Conservation (phyloP, 352 stramenopile genomes). For the Phytophthora brassicae region DNA sequence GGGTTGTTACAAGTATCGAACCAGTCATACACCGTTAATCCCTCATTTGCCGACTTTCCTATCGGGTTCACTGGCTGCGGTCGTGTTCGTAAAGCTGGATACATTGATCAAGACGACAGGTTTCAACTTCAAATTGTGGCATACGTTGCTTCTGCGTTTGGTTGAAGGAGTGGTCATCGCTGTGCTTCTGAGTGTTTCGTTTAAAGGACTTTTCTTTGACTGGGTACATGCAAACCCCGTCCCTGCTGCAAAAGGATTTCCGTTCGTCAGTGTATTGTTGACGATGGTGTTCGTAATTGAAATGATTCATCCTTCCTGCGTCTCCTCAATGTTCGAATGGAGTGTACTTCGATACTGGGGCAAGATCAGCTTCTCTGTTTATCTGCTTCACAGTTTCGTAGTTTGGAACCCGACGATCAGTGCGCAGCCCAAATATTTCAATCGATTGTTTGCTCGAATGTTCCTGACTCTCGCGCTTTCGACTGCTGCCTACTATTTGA, state of each 20-base stretch:
- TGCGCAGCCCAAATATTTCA: conserved; percentile 33
- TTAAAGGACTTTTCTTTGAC: conserved; percentile 40
- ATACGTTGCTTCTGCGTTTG: conserved; percentile 18
- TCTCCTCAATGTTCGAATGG: conserved; percentile 47
- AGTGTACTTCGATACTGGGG: conserved; percentile 40
- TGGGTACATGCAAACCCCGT: conserved; percentile 35
- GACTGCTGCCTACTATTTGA: conserved; percentile 34
- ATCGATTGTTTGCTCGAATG: conserved; percentile 40
- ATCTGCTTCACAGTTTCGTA: conserved; percentile 49
- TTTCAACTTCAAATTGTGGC: conserved; percentile 29
- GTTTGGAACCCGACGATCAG: conserved; percentile 27
- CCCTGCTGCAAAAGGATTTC: conserved; percentile 21
- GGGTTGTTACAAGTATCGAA: conserved; percentile 26
- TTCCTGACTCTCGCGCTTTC: conserved; percentile 35
- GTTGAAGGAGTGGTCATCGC: conserved; percentile 23
- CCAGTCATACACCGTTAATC: conserved; percentile 29
- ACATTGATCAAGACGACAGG: conserved; percentile 14
- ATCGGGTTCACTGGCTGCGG: conserved; percentile 38
- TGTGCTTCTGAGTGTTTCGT: conserved; percentile 37
- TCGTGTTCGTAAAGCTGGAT: conserved; percentile 38
- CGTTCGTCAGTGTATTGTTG: conserved; percentile 37
- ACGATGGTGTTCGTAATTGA: conserved; percentile 43
- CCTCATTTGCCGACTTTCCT: conserved; percentile 43
- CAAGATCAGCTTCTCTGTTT: conserved; percentile 56
- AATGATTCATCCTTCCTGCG: conserved; percentile 36